Evolutionary conservation across 2,329 filamentous ascomycete species (phyloP), one percentile per base, ranked within the genome.

Genomic region (Teratosphaeria epicoccoides): DNA sequence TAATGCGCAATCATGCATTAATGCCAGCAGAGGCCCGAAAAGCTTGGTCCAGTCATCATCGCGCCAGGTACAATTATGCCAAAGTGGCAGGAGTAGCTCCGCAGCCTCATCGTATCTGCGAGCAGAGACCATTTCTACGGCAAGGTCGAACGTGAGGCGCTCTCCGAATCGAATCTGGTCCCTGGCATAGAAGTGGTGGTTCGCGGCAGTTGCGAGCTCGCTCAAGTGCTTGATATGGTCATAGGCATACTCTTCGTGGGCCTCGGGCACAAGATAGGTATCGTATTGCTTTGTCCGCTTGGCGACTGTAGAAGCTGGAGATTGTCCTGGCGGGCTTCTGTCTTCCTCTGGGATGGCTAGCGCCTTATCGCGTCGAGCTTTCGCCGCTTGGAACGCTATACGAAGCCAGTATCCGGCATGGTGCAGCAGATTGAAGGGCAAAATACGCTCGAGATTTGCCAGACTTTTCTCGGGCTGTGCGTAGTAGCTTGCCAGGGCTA

Each of bases 341-440:
- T 83, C 80, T 63, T 83, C 80, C 46, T 76, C 73, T 20, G 80
- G 77, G 43, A 83, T 80, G 23, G 78, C 71, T 47, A 74, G 62
- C 4, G 80, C 79, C 45, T 77, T 68, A 12, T 67, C 59, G 55
- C 76, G 75, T 22, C 81, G 73, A 46, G 65, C 62, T 57, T 72
- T 70, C 7, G 77, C 71, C 59, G 79, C 74, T 47, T 74, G 75
- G 11, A 75, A 74, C 6, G 79, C 72, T 17, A 78, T 67, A 53
- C 75, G 70, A 45, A 78, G 66, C 80, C 80, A 84, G 63, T 83
- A 84, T 1, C 80, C 81, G 52, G 80, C 69, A 61, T 83, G 81
- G 54, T 83, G 80, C 12, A 83, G 68, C 12, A 76, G 64, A 55
- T 82, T 74, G 76, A 79, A 83, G 0, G 81, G 79, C 6, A 68